Base-by-base conservation (phyloP, 2,329 filamentous ascomycete species). In the Fusarium drepaniforme region DNA sequence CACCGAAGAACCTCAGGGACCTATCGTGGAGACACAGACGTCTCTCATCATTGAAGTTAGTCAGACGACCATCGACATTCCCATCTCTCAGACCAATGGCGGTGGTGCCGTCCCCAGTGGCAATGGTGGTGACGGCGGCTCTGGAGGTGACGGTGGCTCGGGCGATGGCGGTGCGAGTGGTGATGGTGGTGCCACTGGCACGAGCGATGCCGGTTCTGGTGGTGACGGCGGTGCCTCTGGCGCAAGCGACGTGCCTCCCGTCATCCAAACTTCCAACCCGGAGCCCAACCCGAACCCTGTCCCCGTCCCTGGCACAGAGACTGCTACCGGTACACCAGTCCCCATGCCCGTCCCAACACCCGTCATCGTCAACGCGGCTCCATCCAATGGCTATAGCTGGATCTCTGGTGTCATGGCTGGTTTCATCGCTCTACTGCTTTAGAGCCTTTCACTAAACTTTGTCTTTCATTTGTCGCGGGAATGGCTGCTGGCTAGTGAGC, bases 391-490 rank as follows among this genome's bases (percentile, higher is more conserved):
- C 23, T 58, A 72, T 16, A 77, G 66, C 64, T 65, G 77, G 38
- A 49, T 77, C 25, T 69, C 71, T 28, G 77, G 69, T 37, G n/a
- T 80, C 60, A 21, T 80, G 16, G 79, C 78, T 15, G 74, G 74
- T 42, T 28, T 73, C 0, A 71, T 61, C 5, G 79, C 75, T 12
- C 49, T 80, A 56, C 49, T 78, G 30, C 42, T 80, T 62, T 51
- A 71, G 12, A 38, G 8, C 25, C 18, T 8, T 13, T 11, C 1
- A 40, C 30, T 53, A 58, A 58, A 58, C 35, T 58, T 25, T 58
- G 33, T 38, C 35, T 58, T 38, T 58, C 23, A 37, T 58, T 2
- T 6, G 16, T 59, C 64, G 21, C 46, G 9, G 23, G 64, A 72
- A 35, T 44, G 51, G 40, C 33, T 49, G 66, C 5, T 23, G 21